Evolutionary conservation across 768 basidiomycete genomes (phyloP), one percentile per base, ranked within the genome.

Genomic region (Mycena maculata): DNA sequence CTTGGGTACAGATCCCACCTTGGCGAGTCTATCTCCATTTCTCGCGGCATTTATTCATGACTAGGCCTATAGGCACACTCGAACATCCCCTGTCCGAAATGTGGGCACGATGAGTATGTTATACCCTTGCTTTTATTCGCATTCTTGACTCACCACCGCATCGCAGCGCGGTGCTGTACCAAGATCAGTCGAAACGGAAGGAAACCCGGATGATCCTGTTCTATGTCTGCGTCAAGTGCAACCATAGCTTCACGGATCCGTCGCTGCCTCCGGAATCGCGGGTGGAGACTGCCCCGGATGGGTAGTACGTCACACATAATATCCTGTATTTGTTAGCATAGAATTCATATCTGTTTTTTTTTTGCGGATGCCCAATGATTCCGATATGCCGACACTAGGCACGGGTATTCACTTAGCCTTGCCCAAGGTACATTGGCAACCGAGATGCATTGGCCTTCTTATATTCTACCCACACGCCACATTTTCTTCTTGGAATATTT

Each of bases 101-200:
- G 96, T 72, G 89, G 90, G 39, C 83, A 92, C 69, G 88, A 92
- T 72, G 94, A 95, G 94, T 95, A 75, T 71, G 92, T 82, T 20
- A 33, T 31, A 36, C 30, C 55, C 20, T 39, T 20, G 45, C 45
- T 31, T 41, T 50, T 42, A 49, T 52, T 30, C n/a, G 57, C 96
- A 97, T 42, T 50, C 8, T 39, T 62, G 47, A 64, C 52, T 28
- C 58, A 61, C 62, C 22, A 77, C 95, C 95, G 9, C 30, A 42
- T 54, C 68, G n/a, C 74, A 99, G 96, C 75, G 89, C 94, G 55
- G 96, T 99, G 6, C 88, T 93, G 76, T 99, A 92, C 78, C 97
- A 98, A 79, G 97, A 98, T 78, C 97, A 99, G 77, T 98, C 95
- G 20, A 96, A 97, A 76, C 91, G 97, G 60, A 95, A 94, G 73